Evolutionary conservation across 2,329 filamentous ascomycete genomes (phyloP).

Genomic region (Ophiobolus disseminans): DNA sequence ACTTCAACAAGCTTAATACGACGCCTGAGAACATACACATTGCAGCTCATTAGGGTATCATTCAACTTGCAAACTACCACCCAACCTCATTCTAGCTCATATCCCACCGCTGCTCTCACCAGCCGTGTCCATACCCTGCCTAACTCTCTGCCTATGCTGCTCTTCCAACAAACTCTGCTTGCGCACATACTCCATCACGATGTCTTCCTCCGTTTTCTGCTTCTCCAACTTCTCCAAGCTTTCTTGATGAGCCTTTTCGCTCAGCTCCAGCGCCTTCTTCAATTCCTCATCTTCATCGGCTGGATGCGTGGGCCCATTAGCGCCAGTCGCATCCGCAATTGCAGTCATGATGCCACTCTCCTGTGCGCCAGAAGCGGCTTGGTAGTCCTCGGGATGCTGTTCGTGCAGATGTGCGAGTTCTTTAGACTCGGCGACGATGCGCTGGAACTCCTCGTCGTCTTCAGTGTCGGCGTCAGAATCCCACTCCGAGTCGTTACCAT

Average conservation of each 20-base stretch:
- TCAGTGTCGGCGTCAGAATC: constrained; percentile 38
- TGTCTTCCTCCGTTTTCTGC: constrained; percentile 69
- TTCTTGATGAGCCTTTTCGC: constrained; percentile 39
- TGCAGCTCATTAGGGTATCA: no score
- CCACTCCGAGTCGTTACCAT: constrained; percentile 37
- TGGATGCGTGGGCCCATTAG: constrained; percentile 1
- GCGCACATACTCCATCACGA: constrained; percentile 78
- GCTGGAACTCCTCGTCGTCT: constrained; percentile 46
- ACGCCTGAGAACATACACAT: no score
- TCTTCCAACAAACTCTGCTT: constrained; percentile 76
- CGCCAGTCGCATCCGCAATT: constrained; percentile 13
- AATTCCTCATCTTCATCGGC: constrained; percentile 32
- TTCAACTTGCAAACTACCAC: no score
- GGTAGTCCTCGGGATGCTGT: constrained; percentile 25
- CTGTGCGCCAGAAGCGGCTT: constrained; percentile 10
- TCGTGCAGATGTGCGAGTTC: constrained; percentile 37
- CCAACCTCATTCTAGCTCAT: no score
- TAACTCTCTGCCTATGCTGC: constrained; percentile 25
- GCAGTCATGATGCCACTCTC: constrained; percentile 16
- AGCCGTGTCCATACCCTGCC: constrained; percentile 15
- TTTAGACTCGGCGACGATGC: constrained; percentile 46
- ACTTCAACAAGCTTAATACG: no score
- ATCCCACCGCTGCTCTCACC: constrained; percentile 26
- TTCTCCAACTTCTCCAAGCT: constrained; percentile 51
- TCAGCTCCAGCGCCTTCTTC: constrained; percentile 36